phyloP scores from a whole-genome alignment of 2,329 filamentous ascomycete genomes.

The Stromatinia cepivora region DNA sequence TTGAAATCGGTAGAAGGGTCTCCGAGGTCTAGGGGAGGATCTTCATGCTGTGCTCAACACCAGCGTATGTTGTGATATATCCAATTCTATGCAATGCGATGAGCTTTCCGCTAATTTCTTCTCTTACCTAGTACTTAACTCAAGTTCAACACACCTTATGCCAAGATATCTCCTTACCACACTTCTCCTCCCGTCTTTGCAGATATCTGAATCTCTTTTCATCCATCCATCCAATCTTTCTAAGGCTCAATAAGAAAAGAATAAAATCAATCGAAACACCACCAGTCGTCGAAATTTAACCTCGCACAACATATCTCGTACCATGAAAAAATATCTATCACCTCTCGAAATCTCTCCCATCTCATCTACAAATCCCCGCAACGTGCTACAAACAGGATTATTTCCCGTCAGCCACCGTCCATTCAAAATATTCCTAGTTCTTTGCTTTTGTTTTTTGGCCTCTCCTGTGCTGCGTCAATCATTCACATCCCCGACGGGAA shows the following conservation, averaged over 20 bases:
- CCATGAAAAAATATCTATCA: constrained; percentile 8
- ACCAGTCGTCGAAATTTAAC: not conserved
- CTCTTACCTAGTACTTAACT: not conserved
- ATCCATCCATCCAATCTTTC: not conserved
- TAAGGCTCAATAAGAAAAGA: not conserved
- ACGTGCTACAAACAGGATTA: not conserved
- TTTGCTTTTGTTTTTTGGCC: not conserved
- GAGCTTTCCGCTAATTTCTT: constrained; percentile 6
- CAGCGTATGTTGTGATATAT: not conserved
- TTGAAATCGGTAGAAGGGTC: not conserved
- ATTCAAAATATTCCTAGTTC: not conserved
- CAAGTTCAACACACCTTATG: not conserved
- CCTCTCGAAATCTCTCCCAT: constrained; percentile 7
- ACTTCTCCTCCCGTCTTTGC: not conserved
- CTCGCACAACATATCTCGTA: not conserved
- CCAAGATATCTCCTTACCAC: not conserved
- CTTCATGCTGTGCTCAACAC: not conserved
- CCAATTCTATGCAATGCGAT: not conserved
- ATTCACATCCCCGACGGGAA: not conserved
- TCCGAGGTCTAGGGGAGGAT: not conserved
- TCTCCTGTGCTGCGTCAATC: not conserved
- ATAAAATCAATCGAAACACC: not conserved
- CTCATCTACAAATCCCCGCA: not conserved
- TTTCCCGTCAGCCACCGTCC: not conserved
- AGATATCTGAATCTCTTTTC: not conserved